Evolutionary conservation across 129 eudicot genomes (phyloP), one percentile per base, ranked within the genome.

Genomic region (Arctium lappa): DNA sequence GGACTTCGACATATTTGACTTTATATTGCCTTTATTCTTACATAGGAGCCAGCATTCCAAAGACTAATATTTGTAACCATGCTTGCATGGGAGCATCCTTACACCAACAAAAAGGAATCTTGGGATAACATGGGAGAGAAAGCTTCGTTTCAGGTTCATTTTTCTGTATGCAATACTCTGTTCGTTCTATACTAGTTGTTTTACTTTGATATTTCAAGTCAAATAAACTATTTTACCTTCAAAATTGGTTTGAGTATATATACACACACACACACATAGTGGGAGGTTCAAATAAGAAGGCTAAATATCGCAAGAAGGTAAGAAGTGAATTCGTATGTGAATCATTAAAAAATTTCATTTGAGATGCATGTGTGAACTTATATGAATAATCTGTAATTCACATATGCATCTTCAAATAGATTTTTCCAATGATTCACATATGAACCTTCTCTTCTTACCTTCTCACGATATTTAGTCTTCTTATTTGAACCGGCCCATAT

Each of bases 81-180:
- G 98, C 90, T 93, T 74, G 99, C 97, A 16, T 95, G 99, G 99
- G 95, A 93, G 89, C 82, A 89, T 22, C 99, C 99, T 1, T 86
- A 89, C 80, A 78, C 89, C 36, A 85, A 77, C 34, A 80, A 76
- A 33, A 88, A 81, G 71, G 88, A 87, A 72, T 87, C 86, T 34
- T 81, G 39, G 31, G 86, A 72, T 84, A 81, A 86, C 30, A 80
- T 75, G n/a, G 79, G 78, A 42, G 97, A 81, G 37, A 89, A 79
- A 84, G 75, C 87, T 84, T 84, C 91, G 84, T 89, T 92, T 77
- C 89, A 93, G 97, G 98, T 94, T 83, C 74, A 37, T 29, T 79
- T 86, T 80, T 73, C 86, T 78, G 87, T 84, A 84, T 69, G 87
- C 78, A 62, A 78, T 60, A 70, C 79, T 84, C 48, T 74, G 84